A percentile compares a stretch with the other conserved stretches of the same genome.
phyloP scores from a whole-genome alignment of 148 eudicot genomes.

The Polygonum aviculare region DNA sequence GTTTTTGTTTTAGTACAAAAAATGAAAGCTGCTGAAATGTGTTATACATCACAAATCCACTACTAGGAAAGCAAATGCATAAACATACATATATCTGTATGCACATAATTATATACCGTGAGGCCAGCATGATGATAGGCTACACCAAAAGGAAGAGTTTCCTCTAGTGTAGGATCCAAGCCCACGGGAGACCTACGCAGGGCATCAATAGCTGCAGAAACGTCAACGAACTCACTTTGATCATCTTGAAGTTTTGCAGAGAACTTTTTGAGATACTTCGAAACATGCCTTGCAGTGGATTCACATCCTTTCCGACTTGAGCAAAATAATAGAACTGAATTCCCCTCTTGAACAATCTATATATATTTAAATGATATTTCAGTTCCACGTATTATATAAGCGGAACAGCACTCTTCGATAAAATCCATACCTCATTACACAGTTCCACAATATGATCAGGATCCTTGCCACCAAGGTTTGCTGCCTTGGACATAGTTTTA shows the following conservation, averaged over 20 bases:
- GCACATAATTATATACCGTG: constrained; percentile 43
- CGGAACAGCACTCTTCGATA: neutral
- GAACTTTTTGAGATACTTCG: constrained; percentile 60
- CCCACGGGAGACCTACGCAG: constrained; percentile 86
- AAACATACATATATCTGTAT: neutral
- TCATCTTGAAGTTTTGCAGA: constrained; percentile 48
- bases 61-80: neutral
- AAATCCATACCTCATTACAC: constrained; percentile 76
- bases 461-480: constrained; percentile 89
- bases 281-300: constrained; percentile 83
- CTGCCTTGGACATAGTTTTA: constrained; percentile 64
- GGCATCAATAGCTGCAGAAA: constrained; percentile 68
- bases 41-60: neutral
- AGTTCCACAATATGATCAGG: constrained; percentile 94
- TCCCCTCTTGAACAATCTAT: constrained; percentile 95
- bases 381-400: neutral
- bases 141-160: constrained; percentile 89
- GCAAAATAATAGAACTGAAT: constrained; percentile 90
- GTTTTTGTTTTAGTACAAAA: neutral
- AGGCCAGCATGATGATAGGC: constrained; percentile 99
- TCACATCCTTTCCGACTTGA: constrained; percentile 99
- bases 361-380: neutral
- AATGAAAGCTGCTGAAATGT: neutral
- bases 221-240: constrained; percentile 46
- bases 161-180: constrained; percentile 83